Evolutionary conservation across 495 filamentous ascomycete species (phyloP), one percentile per base, ranked within the genome.

Genomic region (Xylaria nigripes): DNA sequence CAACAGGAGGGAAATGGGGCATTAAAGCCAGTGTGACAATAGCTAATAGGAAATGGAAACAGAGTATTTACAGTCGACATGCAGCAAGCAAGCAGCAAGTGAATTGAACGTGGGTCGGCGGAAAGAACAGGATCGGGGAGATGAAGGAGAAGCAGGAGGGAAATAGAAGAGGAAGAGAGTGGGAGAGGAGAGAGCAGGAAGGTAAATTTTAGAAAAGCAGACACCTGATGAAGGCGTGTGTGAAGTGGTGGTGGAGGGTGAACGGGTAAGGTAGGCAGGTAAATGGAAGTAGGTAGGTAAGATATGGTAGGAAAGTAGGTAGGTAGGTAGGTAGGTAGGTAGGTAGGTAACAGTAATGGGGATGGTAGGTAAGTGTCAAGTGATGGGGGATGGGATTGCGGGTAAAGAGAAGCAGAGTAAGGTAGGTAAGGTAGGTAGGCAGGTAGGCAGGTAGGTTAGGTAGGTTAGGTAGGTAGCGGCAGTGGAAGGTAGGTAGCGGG

Each of bases 401-500:
- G 36, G 36, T 40, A 40, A 40, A 40, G 36, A 40, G 36, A 34
- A 40, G 36, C 36, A 40, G 36, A 40, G 36, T 40, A n/a, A 45
- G 51, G 30, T 53, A 51, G 29, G 48, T 38, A 55, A 53, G 6
- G 27, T 42, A 5, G 57, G 53, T 25, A n/a, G 52, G 56, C 25
- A 55, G 52, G n/a, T n/a, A 50, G 50, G 48, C 50, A 51, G 54
- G n/a, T n/a, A n/a, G n/a, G n/a, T n/a, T n/a, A 42, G 15, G 55
- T 48, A 45, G 34, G 50, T 45, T 38, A 50, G 55, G 23, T 23
- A 51, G 29, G 48, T 38, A 55, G 56, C 19, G 27, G 50, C 18
- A 59, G 53, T 25, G 52, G 56, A 19, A 55, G 52, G n/a, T n/a
- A 50, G 50, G 48, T 55, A 51, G 54, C 56, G 57, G 61, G 55